These are phyloP conservation scores for Aspergillus eucalypticola DNA, from an alignment of 2,329 filamentous ascomycete genomes.

Conservation along the genomic window DNA sequence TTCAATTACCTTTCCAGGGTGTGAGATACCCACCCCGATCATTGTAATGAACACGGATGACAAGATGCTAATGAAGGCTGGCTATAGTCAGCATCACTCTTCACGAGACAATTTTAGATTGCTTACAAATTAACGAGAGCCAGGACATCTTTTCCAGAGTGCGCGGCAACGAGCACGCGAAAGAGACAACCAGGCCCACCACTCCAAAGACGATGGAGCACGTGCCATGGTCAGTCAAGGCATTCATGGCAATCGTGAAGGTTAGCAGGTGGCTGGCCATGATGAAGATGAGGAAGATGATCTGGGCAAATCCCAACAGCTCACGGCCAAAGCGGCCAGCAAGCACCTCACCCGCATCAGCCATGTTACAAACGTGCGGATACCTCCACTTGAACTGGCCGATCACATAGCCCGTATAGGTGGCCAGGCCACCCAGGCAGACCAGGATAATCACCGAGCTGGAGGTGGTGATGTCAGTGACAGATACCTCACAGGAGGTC, in stretches of 20 bases:
- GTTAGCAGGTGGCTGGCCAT: constrained; percentile 72
- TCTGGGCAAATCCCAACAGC: constrained; percentile 62
- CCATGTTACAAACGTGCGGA: constrained; percentile 65
- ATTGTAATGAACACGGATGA: constrained; percentile 67
- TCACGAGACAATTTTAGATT: background rate
- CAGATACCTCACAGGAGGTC: background rate
- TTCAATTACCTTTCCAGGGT: constrained; percentile 41
- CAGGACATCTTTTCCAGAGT: constrained; percentile 65
- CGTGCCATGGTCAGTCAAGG: constrained; percentile 60
- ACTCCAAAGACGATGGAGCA: constrained; percentile 67
- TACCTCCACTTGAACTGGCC: constrained; percentile 59
- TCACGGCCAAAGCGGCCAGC: constrained; percentile 63
- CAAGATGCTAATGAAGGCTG: constrained; percentile 64
- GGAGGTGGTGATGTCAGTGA: background rate
- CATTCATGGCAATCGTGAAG: constrained; percentile 68
- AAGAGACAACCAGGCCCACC: constrained; percentile 60
- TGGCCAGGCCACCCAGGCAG: constrained; percentile 55
- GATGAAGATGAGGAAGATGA: constrained; percentile 67
- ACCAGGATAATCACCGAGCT: constrained; percentile 57
- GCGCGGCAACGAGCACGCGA: constrained; percentile 60
- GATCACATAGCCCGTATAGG: constrained; percentile 63
- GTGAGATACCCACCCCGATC: constrained; percentile 61
- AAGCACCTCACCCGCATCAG: constrained; percentile 66
- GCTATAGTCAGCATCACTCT: constrained; percentile 1
- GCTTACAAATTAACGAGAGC: constrained; percentile 57